Percentiles rank a stretch among this genome's conserved stretches.
phyloP scores from a whole-genome alignment of 352 stramenopile species.

The Phytophthora hibernalis region DNA sequence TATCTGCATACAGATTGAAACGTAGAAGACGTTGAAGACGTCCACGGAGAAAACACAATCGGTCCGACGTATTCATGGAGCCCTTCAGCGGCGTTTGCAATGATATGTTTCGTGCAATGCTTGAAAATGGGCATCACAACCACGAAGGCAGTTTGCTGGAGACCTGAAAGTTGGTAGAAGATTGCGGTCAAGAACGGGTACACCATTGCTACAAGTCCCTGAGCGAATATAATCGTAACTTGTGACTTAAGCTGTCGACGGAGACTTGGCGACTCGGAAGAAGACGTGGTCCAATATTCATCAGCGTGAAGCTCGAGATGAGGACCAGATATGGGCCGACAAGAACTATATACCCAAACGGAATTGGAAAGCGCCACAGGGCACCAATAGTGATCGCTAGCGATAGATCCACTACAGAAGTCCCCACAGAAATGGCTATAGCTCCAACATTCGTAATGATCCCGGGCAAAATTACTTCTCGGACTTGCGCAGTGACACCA shows the following conservation, averaged over 20 bases:
- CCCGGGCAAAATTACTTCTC: slow-evolving; percentile 6
- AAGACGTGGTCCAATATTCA: slow-evolving; percentile 1
- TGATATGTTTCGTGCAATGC: slow-evolving; percentile 20
- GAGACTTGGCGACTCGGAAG: slow-evolving; percentile 1
- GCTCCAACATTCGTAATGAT: slow-evolving; percentile 9
- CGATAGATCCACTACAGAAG: not conserved
- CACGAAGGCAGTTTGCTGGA: slow-evolving; percentile 13
- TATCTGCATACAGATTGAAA: slow-evolving; percentile 35
- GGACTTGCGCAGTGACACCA: slow-evolving; percentile 12
- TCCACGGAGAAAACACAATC: slow-evolving; percentile 38
- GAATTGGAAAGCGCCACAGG: slow-evolving; percentile 26
- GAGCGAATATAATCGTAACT: slow-evolving; percentile 7
- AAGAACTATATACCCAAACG: slow-evolving; percentile 23
- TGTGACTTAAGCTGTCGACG: slow-evolving; percentile 15
- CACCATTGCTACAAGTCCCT: slow-evolving; percentile 17
- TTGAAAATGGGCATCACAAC: slow-evolving; percentile 23
- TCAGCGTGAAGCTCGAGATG: slow-evolving; percentile 2
- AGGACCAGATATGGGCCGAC: slow-evolving; percentile 7
- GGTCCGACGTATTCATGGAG: slow-evolving; percentile 24
- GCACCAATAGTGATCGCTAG: slow-evolving; percentile 10
- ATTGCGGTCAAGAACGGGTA: slow-evolving; percentile 22
- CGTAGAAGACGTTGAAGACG: slow-evolving; percentile 34
- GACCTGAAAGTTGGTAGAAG: slow-evolving; percentile 5
- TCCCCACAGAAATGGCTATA: slow-evolving; percentile 4
- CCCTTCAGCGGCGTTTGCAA: slow-evolving; percentile 5